Evolutionary conservation across 768 basidiomycete species (phyloP), one percentile per base, ranked within the genome.

Genomic region (Myochromella boudieri): DNA sequence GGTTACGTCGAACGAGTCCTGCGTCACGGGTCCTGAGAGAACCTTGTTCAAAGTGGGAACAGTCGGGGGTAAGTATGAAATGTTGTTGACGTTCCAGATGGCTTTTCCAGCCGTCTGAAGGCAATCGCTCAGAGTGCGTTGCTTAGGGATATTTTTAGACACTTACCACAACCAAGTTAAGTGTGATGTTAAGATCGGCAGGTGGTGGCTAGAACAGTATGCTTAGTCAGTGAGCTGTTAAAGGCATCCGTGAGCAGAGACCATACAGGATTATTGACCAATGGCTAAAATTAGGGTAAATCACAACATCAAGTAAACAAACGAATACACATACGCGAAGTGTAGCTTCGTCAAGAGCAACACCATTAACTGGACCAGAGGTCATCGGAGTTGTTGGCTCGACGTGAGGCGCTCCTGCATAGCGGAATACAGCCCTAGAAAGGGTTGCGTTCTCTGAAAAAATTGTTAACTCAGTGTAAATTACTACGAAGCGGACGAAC

Each of bases 11-110:
- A 73, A 62, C 33, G 67, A 62, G 1, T 58, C 54, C 2, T 62
- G 59, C 11, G 68, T 69, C 29, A 65, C 62, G 3, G 64, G 64
- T 20, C 72, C 72, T 24, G 63, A 63, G 5, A 75, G 52, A 43
- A 74, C 67, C 44, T 71, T 68, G 8, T 60, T 42, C 6, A 64
- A 55, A 15, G 64, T 64, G 5, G 64, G 64, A 20, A 54, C 51
- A 18, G 44, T 55, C 0, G 72, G 71, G 2, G 60, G 46, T 28
- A 61, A 21, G 45, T 66, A 68, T 8, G 62, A 57, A 26, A 64
- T 54, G 37, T 58, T 57, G 58, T 69, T 70, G 46, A 75, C 63
- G 12, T 60, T 59, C 64, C 64, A 67, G 31, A 54, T 44, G 7
- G 61, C 59, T 21, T 52, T 51, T 8, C 58, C 58, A 21, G 56